Evolutionary conservation across 768 basidiomycete genomes (phyloP), one percentile per base, ranked within the genome.

Genomic region (Xerocomus potaroensis): DNA sequence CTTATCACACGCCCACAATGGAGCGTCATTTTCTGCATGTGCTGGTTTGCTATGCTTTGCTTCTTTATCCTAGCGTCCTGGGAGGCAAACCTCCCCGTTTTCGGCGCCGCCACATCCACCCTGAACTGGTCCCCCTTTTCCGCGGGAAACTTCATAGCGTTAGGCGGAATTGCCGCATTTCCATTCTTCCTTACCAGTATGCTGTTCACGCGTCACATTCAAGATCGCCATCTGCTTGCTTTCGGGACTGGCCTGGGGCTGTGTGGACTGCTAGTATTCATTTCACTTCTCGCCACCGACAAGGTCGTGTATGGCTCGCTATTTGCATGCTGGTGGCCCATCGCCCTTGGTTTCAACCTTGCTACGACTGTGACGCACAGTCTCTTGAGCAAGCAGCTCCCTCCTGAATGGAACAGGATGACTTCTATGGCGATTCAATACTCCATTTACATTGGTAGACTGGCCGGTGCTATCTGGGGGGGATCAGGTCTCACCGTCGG

Each of bases 341-440:
- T 85, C 19, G 83, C 85, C 21, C 70, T 85, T 5, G 84, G 85
- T 1, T 87, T 86, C 70, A 86, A 86, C 62, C 68, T 86, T 10
- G 76, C 81, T n/a, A 82, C 76, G 52, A 85, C 82, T 2, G 78
- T 80, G 46, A 85, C 84, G 26, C 67, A 85, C 50, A 81, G 80
- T 47, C 60, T 84, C 45, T 64, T 87, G 22, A 81, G 79, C 50
- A 87, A 87, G 63, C 83, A 83, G 61, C 70, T 86, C 24, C 83
- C 84, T 2, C 70, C 72, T 6, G 63, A 67, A 47, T 85, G 80
- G 79, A 85, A 83, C 55, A 69, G 71, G 22, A 68, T 71, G 22
- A 72, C 72, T n/a, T 72, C 74, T 27, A 62, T 83, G 61, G 73
- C 69, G 7, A 80, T 87, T 34, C 84, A 84, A 58, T 86, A 81